Percentiles rank a stretch among this genome's conserved stretches.
These are phyloP conservation scores for Epichloe brachyelytri DNA, from an alignment of 2,329 filamentous ascomycete species.

Conservation along the genomic window DNA sequence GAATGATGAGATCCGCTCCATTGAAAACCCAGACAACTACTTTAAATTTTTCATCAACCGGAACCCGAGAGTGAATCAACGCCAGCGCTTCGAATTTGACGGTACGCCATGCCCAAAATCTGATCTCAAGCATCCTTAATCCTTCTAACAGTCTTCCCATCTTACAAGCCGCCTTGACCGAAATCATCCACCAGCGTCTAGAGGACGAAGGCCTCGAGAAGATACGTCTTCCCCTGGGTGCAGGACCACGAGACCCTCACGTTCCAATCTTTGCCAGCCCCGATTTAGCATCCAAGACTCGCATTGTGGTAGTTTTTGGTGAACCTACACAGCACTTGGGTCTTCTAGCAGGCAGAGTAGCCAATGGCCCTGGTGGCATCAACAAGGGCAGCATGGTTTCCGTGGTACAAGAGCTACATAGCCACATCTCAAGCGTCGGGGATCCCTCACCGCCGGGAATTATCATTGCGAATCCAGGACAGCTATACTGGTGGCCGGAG, in stretches of 20 bases:
- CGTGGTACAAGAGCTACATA: conserved; percentile 37
- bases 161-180: conserved; percentile 44
- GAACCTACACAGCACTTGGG: conserved; percentile 61
- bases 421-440: conserved; percentile 19
- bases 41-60: conserved; percentile 65
- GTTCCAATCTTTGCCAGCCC: conserved; percentile 47
- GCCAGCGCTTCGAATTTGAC: conserved; percentile 63
- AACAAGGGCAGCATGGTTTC: conserved; percentile 57
- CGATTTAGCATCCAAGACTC: neutral
- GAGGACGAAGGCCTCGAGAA: conserved; percentile 44
- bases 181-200: conserved; percentile 50
- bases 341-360: conserved; percentile 56
- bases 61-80: conserved; percentile 64
- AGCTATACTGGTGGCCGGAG: conserved; percentile 63
- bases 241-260: conserved; percentile 37
- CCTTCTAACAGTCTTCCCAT: neutral
- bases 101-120: conserved; percentile 30
- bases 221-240: conserved; percentile 47
- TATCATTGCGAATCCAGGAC: conserved; percentile 65
- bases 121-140: neutral
- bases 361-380: conserved; percentile 52
- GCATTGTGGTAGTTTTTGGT: conserved; percentile 63
- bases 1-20: conserved; percentile 59
- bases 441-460: conserved; percentile 40
- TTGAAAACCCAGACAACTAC: conserved; percentile 51